phyloP scores from a whole-genome alignment of 441 rosid species.

The Aquilaria agallochum region DNA sequence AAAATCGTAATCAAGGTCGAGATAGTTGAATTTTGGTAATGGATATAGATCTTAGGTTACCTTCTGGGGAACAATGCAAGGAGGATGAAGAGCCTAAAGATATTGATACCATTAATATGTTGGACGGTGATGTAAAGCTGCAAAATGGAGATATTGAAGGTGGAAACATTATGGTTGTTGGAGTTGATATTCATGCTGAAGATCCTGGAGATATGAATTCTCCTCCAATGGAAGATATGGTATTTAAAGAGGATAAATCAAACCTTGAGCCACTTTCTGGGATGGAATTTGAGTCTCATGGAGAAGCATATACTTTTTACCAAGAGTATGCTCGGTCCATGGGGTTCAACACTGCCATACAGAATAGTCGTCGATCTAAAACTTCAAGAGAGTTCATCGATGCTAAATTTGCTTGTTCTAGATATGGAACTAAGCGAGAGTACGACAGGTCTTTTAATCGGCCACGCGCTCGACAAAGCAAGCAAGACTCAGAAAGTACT shows the following conservation, averaged over 20 bases:
- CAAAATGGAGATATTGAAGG: slow-evolving; percentile 10
- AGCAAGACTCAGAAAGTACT: slow-evolving; percentile 14
- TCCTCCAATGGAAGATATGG: slow-evolving; percentile 3
- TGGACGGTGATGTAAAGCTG: slow-evolving; percentile 8
- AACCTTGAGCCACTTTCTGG: slow-evolving; percentile 19
- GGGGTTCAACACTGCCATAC: slow-evolving; percentile 19
- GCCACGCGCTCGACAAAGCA: slow-evolving; percentile 14
- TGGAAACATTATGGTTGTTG: neutral
- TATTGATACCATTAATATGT: slow-evolving; percentile 10
- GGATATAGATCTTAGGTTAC: slow-evolving; percentile 17
- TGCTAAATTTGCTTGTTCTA: slow-evolving; percentile 19
- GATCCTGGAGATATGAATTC: slow-evolving; percentile 10
- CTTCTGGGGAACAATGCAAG: slow-evolving; percentile 19
- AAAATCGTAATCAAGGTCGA: neutral
- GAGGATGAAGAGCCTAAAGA: slow-evolving; percentile 14
- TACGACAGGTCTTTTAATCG: slow-evolving; percentile 13
- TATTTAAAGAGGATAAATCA: slow-evolving; percentile 7
- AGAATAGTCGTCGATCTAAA: slow-evolving; percentile 14
- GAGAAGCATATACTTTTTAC: slow-evolving; percentile 14
- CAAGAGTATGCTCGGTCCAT: slow-evolving; percentile 19
- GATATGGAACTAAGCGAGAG: slow-evolving; percentile 16
- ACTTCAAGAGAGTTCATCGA: slow-evolving; percentile 15
- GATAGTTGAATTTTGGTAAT: slow-evolving; percentile 3
- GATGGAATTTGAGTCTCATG: slow-evolving; percentile 19
- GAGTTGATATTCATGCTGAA: slow-evolving; percentile 2